These are phyloP conservation scores for Thymus quinquecostatus DNA, from an alignment of 257 asterid species.

Conservation along the genomic window DNA sequence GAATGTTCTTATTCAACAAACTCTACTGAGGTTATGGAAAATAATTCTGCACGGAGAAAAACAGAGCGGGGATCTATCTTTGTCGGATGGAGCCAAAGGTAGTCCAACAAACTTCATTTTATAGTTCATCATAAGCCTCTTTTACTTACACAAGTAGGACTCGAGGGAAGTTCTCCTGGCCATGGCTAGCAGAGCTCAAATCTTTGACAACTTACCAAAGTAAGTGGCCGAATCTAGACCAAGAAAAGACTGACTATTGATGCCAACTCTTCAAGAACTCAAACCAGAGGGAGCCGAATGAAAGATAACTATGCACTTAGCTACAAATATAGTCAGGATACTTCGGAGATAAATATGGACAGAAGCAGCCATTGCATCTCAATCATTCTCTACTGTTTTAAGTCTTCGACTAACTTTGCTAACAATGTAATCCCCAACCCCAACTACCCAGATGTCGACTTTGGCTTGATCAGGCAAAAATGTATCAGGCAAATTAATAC, in stretches of 20 bases:
- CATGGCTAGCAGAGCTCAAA: slow-evolving; percentile 6
- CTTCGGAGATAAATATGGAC: neutral
- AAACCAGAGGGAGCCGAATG: neutral
- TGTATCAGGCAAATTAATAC: neutral
- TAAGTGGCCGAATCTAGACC: neutral
- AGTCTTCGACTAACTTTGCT: neutral
- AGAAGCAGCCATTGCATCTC: neutral
- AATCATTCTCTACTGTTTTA: neutral
- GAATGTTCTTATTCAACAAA: neutral
- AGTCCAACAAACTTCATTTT: neutral
- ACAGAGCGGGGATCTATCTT: neutral
- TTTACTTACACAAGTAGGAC: neutral
- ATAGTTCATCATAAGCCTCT: neutral
- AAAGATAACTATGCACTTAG: neutral
- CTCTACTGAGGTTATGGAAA: neutral
- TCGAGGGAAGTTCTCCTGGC: neutral
- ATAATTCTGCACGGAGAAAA: neutral
- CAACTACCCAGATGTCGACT: neutral
- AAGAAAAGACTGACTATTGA: too few relatives aligned
- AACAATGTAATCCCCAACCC: neutral
- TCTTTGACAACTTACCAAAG: neutral
- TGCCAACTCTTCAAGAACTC: too few relatives aligned
- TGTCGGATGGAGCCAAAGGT: neutral
- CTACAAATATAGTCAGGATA: neutral
- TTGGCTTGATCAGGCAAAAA: neutral